Evolutionary conservation across 179 eudicot species (phyloP).

Genomic region (Vitellaria paradoxa): DNA sequence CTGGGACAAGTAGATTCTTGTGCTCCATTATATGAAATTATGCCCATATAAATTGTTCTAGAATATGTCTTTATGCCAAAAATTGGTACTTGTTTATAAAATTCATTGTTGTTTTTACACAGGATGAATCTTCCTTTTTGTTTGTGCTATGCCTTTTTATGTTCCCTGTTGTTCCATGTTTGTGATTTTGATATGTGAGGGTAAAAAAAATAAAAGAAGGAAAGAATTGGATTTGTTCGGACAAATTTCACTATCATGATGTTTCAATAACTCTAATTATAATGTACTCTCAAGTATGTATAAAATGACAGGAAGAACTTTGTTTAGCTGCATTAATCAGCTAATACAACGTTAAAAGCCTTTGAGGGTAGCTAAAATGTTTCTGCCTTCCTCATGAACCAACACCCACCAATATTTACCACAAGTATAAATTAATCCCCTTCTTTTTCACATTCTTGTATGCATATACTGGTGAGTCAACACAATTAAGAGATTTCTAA

Average conservation of each 20-base stretch:
- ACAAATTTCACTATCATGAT: slow-evolving; percentile 3
- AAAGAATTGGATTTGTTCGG: slow-evolving; percentile 13
- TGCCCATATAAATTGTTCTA: slow-evolving; percentile 24
- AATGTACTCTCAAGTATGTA: neutral
- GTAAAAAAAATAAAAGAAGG: neutral
- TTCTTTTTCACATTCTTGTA: too few relatives aligned
- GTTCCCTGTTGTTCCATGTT: slow-evolving; percentile 11
- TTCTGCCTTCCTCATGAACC: neutral
- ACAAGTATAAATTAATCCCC: neutral
- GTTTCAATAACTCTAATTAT: neutral
- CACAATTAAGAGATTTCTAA: neutral
- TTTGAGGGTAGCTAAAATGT: neutral
- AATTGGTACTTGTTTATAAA: slow-evolving; percentile 26
- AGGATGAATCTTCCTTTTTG: slow-evolving; percentile 35
- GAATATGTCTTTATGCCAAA: slow-evolving; percentile 32
- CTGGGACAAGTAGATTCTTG: slow-evolving; percentile 55
- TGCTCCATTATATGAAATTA: slow-evolving; percentile 45
- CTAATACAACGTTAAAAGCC: neutral
- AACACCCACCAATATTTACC: too few relatives aligned
- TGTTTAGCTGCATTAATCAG: neutral
- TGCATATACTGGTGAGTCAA: slow-evolving; percentile 2
- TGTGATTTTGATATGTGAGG: slow-evolving; percentile 11
- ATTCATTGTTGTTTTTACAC: slow-evolving; percentile 50
- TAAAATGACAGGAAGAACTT: neutral
- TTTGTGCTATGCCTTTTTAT: slow-evolving; percentile 31